phyloP scores from a whole-genome alignment of 2,329 filamentous ascomycete species.

The Aspergillus luchuensis region DNA sequence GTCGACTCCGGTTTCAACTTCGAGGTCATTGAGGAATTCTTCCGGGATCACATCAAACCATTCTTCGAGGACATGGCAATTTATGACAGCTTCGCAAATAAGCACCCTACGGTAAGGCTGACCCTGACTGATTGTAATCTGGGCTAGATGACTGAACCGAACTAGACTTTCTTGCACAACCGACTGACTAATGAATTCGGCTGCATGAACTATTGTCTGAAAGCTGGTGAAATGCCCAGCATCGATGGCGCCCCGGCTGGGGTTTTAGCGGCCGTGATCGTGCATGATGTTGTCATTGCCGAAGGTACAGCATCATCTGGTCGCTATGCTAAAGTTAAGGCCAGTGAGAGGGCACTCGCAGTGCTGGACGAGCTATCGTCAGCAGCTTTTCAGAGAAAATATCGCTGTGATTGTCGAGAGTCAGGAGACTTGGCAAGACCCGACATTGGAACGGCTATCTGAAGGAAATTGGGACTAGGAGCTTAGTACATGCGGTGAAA shows the following conservation, averaged over 20 bases:
- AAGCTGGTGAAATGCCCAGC: conserved; percentile 48
- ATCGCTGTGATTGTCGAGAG: conserved; percentile 64
- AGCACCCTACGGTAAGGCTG: conserved; percentile 68
- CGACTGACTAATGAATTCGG: conserved; percentile 65
- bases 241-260: conserved; percentile 49
- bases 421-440: conserved; percentile 10
- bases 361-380: conserved; percentile 53
- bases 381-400: conserved; percentile 62
- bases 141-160: conserved; percentile 5
- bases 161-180: conserved; percentile 65
- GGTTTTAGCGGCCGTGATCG: conserved; percentile 71
- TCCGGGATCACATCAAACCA: conserved; percentile 69
- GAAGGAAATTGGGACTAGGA: conserved; percentile 6
- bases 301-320: conserved; percentile 63
- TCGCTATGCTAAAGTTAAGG: conserved; percentile 70
- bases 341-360: conserved; percentile 44
- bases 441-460: conserved; percentile 36
- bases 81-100: conserved; percentile 84
- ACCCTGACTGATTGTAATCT: not conserved
- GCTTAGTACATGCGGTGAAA: not conserved
- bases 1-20: conserved; percentile 85
- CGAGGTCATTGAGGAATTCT: conserved; percentile 72
- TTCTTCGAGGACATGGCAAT: conserved; percentile 85
- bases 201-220: conserved; percentile 61
- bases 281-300: conserved; percentile 71